Base-by-base conservation (phyloP, 345 rosid species). In the Nasturtium officinale region DNA sequence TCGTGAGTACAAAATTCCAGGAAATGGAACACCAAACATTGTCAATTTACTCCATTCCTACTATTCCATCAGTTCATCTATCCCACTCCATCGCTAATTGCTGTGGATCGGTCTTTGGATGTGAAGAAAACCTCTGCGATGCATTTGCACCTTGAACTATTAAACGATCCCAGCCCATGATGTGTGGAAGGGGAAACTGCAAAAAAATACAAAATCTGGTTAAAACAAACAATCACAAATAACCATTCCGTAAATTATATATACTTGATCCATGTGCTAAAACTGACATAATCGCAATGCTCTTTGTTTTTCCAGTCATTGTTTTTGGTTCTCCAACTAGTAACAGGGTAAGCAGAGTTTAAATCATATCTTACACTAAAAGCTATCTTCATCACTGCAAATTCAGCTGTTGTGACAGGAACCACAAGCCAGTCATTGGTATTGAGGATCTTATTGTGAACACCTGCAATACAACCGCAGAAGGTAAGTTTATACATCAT, bases 111-210 rank as follows among this genome's bases (percentile, higher is more conserved):
- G 71, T 83, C 82, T 81, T 84, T 2, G 52, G 55, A 48, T 26
- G 37, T 52, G 87, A 50, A 37, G 83, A 67, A 62, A 62, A 72
- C 72, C 35, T 77, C 5, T 40, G 80, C 0, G 53, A 17, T 58
- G 55, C 61, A 23, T 16, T 62, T 4, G 29, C 62, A 28, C 0
- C 72, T 37, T 65, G 79, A 61, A 64, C 77, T 3, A 83, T 90
- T 78, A 86, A 65, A 35, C 83, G 75, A 77, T 82, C 87, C 99
- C 99, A 95, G 13, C 96, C 99, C 80, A 95, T 80, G 82, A 95
- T 84, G 78, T 90, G 92, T 28, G 99, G 98, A 85, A 95, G 81
- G 7, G 82, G 94, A 84, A 85, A 91, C 99, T 95, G 91, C 84
- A 23, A 82, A 20, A 20, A 57, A 37, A 46, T 29, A 71, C 40